A percentile compares a stretch with the other conserved stretches of the same genome.
Evolutionary conservation across 352 stramenopile species (phyloP).

Genomic region (Phytophthora capsici): DNA sequence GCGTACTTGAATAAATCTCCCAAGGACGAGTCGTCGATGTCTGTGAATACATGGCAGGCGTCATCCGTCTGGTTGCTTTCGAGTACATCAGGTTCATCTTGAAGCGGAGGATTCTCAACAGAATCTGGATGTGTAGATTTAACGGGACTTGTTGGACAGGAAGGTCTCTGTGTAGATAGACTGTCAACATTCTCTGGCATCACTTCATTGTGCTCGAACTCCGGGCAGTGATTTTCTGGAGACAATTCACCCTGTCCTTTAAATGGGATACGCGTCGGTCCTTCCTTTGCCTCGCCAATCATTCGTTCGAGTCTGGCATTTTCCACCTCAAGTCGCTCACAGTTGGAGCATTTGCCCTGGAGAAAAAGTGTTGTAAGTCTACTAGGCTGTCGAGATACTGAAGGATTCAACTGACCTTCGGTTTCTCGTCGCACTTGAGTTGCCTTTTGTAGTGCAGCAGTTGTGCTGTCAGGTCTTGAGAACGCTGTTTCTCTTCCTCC

Average conservation of each 20-base stretch:
- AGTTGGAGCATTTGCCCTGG: constrained; percentile 24
- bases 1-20: constrained; percentile 76
- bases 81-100: constrained; percentile 15
- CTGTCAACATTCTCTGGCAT: not conserved
- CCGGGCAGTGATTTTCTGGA: constrained; percentile 18
- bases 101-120: not conserved
- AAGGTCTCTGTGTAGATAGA: not conserved
- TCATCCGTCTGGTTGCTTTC: constrained; percentile 45
- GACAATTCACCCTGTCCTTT: constrained; percentile 13
- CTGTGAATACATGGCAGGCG: constrained; percentile 31
- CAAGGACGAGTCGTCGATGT: constrained; percentile 55
- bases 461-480: constrained; percentile 43
- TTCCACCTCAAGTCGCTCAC: constrained; percentile 22
- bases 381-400: no score
- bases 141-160: not conserved
- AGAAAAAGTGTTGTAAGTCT: no score
- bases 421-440: constrained; percentile 5
- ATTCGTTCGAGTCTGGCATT: constrained; percentile 13
- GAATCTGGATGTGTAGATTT: not conserved
- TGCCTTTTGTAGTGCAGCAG: constrained; percentile 38
- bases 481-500: constrained; percentile 42
- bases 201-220: constrained; percentile 10
- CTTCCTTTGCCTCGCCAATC: constrained; percentile 1
- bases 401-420: constrained; percentile 1
- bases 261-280: not conserved